Base-by-base conservation (phyloP, 495 filamentous ascomycete species). In the Tuber indicum region DNA sequence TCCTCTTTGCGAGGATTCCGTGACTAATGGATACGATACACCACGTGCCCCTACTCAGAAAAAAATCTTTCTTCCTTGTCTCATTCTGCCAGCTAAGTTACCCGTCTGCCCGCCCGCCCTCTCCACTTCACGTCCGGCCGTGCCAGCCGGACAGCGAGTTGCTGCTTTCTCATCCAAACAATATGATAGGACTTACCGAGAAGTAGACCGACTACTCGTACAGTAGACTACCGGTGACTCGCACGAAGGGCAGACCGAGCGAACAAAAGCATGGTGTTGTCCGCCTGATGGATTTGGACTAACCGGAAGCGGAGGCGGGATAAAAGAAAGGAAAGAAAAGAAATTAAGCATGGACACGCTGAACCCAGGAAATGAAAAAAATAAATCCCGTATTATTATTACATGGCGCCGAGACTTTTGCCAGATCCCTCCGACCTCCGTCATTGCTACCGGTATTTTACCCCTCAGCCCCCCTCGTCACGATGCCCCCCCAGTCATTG, bases 1-100 rank as follows among this genome's bases (percentile, higher is more conserved):
- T 80, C 78, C 78, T 52, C 72, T 76, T 80, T 80, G 77, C 77
- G 78, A 80, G 49, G 66, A 80, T 76, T 80, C 78, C 76, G 71
- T 80, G 78, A 80, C 78, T 80, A 80, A 80, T 80, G 58, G 32
- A 72, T 74, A 72, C 77, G 32, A 72, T 74, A 72, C 77, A 80
- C 78, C 78, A 80, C 78, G 78, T 80, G 78, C 78, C n/a, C 78
- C 58, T 32, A 32, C 71, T 46, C 45, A 49, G 66, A 47, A 76
- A 62, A 47, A 71, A 70, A 80, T 79, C 49, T 72, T 58, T 80
- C 72, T 47, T 36, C 49, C 41, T 45, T 41, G 66, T 44, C 62
- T 42, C 52, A 41, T 58, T 44, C 78, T 76, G 16, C 58, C 58
- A 66, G 32, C 26, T 66, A 10, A 66, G 32, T 10, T 66, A 8